Evolutionary conservation across 2,329 filamentous ascomycete genomes (phyloP), one percentile per base, ranked within the genome.

Genomic region (Paracorniculantispora psalliotae): DNA sequence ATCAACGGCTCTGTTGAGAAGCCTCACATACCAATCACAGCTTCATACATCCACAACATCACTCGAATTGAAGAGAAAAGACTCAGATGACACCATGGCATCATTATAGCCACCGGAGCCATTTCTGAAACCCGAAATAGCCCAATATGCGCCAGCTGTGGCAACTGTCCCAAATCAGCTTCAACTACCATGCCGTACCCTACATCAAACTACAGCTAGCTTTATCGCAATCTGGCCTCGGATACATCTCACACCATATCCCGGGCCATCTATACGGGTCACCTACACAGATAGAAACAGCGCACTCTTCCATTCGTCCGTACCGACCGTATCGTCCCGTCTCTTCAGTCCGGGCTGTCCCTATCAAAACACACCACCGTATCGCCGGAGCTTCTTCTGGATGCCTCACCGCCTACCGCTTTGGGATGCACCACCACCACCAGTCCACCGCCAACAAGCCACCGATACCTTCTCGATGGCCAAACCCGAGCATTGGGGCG

Each of bases 361-460:
- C 39, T 35, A 37, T 55, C 52, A 55, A 35, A 28, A 23, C 21
- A 39, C 13, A 46, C n/a, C n/a, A n/a, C 23, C 17, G 10, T 6
- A 33, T 3, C 17, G 30, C 19, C 55, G 46, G 46, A 19, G 28
- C 55, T 51, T 57, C 26, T 57, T 57, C 25, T 57, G 41, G 55
- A 44, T 21, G 26, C 46, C 55, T 50, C 37, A 57, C 47, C 46
- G 47, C 47, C 55, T 57, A 35, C 55, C 55, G 15, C 26, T 4
- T 50, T 51, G 19, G 46, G 37, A n/a, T n/a, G n/a, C n/a, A n/a
- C n/a, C 17, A 3, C 25, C 10, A 44, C 53, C 30, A 47, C n/a
- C n/a, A n/a, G n/a, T n/a, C n/a, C n/a, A n/a, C n/a, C n/a, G 12
- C 25, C n/a, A 0, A 28, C 33, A 57, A 57, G 37, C 37, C 15